Conservation (phyloP, 2,329 filamentous ascomycete genomes). For the Gliomastix tumulicola region DNA sequence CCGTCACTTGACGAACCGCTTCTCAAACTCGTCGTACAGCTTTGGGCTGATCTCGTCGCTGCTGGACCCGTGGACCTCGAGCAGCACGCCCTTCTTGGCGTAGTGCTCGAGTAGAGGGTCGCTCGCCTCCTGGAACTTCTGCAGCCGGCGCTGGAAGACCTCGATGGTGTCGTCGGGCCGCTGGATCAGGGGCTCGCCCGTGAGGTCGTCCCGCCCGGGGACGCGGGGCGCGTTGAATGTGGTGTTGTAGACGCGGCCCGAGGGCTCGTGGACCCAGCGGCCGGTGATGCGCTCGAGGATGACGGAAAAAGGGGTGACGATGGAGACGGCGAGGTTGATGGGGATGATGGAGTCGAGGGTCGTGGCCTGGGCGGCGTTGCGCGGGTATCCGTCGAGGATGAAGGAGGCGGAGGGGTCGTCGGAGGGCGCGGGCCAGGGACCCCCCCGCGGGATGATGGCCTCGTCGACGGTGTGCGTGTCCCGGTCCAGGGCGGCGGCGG, state of each 20-base stretch:
- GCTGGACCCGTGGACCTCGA: conserved; percentile 80
- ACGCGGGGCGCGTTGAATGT: conserved; percentile 83
- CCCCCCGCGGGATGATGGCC: no score
- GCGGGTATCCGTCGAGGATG: conserved; percentile 92
- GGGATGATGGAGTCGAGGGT: conserved; percentile 76
- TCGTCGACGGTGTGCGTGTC: no score
- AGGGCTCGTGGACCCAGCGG: conserved; percentile 88
- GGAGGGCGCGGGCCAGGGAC: conserved; percentile 36
- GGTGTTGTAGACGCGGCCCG: conserved; percentile 91
- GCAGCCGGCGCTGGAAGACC: conserved; percentile 73
- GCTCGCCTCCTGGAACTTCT: conserved; percentile 83
- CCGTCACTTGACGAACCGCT: conserved; percentile 53
- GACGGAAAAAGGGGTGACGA: conserved; percentile 78
- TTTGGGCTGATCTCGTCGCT: conserved; percentile 96
- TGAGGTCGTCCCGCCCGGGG: conserved; percentile 78
- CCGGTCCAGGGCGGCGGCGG: no score
- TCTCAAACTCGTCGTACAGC: conserved; percentile 75
- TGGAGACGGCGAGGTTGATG: conserved; percentile 88
- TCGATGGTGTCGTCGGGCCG: conserved; percentile 81
- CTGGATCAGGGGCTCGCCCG: conserved; percentile 77
- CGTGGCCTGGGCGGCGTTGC: conserved; percentile 72
- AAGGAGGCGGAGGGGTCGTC: conserved; percentile 78
- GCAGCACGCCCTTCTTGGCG: conserved; percentile 72
- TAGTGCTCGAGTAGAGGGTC: conserved; percentile 85
- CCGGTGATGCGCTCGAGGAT: conserved; percentile 86